Conservation (phyloP, 148 eudicot genomes). For the Chenopodium album region DNA sequence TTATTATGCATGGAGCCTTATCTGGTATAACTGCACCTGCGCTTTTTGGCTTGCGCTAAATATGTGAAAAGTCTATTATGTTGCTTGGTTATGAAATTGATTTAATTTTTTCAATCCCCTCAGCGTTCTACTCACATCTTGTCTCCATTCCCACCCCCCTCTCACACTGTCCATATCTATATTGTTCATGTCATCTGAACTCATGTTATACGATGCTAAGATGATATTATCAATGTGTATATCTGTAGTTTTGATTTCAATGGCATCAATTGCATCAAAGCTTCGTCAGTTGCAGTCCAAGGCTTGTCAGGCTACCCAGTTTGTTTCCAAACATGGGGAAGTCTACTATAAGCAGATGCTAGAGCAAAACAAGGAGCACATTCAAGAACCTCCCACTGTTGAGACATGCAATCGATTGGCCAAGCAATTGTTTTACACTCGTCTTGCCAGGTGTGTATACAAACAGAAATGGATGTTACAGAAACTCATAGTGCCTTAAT, state of each 20-base stretch:
- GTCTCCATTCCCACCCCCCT: too few relatives aligned
- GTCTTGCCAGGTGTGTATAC: constrained; percentile 64
- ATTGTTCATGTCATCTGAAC: neutral
- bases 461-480: neutral
- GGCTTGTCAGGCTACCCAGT: constrained; percentile 52
- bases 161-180: neutral
- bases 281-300: constrained; percentile 49
- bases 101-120: neutral
- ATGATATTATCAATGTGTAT: neutral
- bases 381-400: constrained; percentile 60
- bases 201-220: neutral
- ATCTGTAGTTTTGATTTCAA: constrained; percentile 25
- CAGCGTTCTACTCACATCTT: neutral
- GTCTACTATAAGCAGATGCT: constrained; percentile 57
- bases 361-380: constrained; percentile 64
- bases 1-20: too few relatives aligned
- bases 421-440: constrained; percentile 66
- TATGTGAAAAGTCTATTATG: too few relatives aligned
- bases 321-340: constrained; percentile 40
- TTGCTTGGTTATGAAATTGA: neutral
- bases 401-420: constrained; percentile 66
- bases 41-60: too few relatives aligned
- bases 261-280: constrained; percentile 82
- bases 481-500: neutral
- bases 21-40: too few relatives aligned